Conservation (phyloP, 2,329 filamentous ascomycete species). For the Fusarium neocosmosporiellum region DNA sequence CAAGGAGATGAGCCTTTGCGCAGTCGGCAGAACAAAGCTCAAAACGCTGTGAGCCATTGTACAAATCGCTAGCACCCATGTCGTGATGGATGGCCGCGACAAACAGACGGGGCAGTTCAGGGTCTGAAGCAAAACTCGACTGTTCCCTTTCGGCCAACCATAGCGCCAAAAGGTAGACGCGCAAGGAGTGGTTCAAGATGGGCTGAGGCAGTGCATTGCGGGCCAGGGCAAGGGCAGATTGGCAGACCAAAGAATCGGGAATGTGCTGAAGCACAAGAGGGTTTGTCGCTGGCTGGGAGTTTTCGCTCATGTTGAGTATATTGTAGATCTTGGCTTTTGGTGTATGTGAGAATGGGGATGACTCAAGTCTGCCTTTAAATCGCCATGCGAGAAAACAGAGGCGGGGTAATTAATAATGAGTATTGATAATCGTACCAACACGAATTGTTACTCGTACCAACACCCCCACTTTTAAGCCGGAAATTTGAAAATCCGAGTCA, state of each 20-base stretch:
- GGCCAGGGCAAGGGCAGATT: constrained; percentile 30
- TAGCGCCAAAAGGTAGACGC: constrained; percentile 43
- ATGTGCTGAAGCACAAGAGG: neutral
- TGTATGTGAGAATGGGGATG: neutral
- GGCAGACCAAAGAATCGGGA: constrained; percentile 28
- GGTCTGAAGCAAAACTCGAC: constrained; percentile 11
- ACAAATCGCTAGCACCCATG: constrained; percentile 45
- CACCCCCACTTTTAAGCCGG: too few relatives aligned
- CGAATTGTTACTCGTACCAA: too few relatives aligned
- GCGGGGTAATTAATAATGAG: constrained; percentile 3
- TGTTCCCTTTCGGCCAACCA: constrained; percentile 37
- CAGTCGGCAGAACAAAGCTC: constrained; percentile 49
- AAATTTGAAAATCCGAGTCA: too few relatives aligned
- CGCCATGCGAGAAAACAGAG: neutral
- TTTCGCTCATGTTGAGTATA: neutral
- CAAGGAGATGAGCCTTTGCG: constrained; percentile 44
- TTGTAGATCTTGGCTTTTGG: neutral
- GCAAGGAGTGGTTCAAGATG: constrained; percentile 47
- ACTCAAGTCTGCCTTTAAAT: neutral
- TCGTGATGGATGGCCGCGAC: constrained; percentile 52
- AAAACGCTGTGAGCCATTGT: constrained; percentile 49
- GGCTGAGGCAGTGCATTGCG: constrained; percentile 33
- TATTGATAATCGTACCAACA: too few relatives aligned
- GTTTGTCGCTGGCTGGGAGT: neutral
- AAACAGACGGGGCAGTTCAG: constrained; percentile 43